phyloP scores from a whole-genome alignment of 257 asterid genomes.

The Capsicum chinense region DNA sequence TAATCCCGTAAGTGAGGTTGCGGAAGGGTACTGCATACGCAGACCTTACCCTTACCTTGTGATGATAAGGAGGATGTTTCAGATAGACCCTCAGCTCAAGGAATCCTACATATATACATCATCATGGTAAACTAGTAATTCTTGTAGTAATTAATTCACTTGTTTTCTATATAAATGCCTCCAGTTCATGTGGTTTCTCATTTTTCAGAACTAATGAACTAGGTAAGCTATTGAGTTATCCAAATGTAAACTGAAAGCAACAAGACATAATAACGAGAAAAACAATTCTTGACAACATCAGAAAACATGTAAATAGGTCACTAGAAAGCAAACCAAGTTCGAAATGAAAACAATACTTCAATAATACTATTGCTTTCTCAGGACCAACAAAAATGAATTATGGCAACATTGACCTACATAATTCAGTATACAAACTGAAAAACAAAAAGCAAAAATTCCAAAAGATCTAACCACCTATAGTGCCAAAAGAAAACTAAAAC shows the following conservation, averaged over 20 bases:
- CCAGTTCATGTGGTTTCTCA: background rate
- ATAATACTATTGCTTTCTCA: background rate
- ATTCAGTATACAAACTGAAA: background rate
- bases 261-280: background rate
- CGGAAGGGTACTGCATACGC: too few species aligned
- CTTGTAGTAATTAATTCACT: background rate
- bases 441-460: background rate
- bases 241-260: background rate
- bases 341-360: background rate
- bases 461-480: background rate
- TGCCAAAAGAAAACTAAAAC: background rate
- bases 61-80: background rate
- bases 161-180: background rate
- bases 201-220: background rate
- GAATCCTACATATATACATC: background rate
- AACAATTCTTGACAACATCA: background rate
- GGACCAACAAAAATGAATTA: background rate
- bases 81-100: fast-evolving
- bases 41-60: background rate
- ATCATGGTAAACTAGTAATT: background rate
- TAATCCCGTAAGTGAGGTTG: too few species aligned
- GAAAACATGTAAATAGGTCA: background rate
- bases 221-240: background rate
- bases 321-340: background rate
- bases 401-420: background rate